Conservation (phyloP, 2,329 filamentous ascomycete genomes). For the Aureobasidium sp. region DNA sequence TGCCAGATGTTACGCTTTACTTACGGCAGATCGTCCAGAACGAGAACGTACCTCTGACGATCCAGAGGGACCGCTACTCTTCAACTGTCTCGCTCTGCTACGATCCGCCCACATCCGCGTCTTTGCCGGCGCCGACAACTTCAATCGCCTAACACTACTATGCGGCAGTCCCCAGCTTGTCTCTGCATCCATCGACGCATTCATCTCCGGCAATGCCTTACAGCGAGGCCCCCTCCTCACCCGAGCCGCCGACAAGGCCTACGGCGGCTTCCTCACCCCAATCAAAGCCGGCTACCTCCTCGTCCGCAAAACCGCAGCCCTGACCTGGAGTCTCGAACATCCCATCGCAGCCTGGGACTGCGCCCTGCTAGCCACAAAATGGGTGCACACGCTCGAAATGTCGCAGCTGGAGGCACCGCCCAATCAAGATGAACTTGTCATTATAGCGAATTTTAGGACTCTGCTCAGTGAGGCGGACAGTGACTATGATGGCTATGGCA, state of each 20-base stretch:
- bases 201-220: conserved; percentile 20
- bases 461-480: neutral
- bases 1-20: conserved; percentile 23
- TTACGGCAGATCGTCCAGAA: conserved; percentile 13
- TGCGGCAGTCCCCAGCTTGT: conserved; percentile 20
- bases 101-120: conserved; percentile 29
- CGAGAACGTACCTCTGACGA: conserved; percentile 20
- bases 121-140: conserved; percentile 25
- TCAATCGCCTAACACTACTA: conserved; percentile 28
- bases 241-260: conserved; percentile 26
- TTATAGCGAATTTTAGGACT: neutral
- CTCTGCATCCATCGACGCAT: neutral
- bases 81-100: conserved; percentile 30
- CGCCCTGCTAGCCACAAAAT: conserved; percentile 13
- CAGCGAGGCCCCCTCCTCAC: conserved; percentile 24
- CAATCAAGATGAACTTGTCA: neutral
- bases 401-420: neutral
- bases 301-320: conserved; percentile 25
- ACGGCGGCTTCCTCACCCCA: conserved; percentile 25
- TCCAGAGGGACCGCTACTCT: conserved; percentile 28
- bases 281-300: conserved; percentile 23
- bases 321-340: conserved; percentile 25
- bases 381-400: conserved; percentile 8
- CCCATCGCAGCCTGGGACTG: conserved; percentile 17
- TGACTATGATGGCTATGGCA: neutral